Evolutionary conservation across 495 filamentous ascomycete genomes (phyloP).

Genomic region (Aspergillus nanangensis): DNA sequence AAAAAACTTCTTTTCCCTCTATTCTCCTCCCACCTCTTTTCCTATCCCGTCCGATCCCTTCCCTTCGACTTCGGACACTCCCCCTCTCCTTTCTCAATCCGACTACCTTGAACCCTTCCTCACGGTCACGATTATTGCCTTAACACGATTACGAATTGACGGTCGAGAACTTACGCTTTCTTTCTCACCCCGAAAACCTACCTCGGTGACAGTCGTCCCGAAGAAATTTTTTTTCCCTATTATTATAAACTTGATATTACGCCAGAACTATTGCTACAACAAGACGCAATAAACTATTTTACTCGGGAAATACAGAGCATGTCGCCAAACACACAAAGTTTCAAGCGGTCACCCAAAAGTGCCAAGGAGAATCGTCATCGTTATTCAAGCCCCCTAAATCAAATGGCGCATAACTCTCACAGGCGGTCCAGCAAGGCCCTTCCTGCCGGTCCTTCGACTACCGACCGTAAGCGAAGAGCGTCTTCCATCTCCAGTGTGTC

Average conservation of each 20-base stretch:
- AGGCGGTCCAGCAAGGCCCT: slow-evolving; percentile 24
- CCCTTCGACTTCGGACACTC: slow-evolving; percentile 9
- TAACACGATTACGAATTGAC: slow-evolving; percentile 11
- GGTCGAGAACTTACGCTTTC: slow-evolving; percentile 3
- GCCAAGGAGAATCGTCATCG: slow-evolving; percentile 20
- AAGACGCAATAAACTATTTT: too few species aligned
- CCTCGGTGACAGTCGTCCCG: too few species aligned
- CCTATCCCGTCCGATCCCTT: slow-evolving; percentile 6
- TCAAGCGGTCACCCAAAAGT: slow-evolving; percentile 29
- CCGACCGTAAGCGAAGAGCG: slow-evolving; percentile 35
- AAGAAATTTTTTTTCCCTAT: slow-evolving; percentile 1
- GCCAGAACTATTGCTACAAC: too few species aligned
- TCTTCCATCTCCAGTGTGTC: slow-evolving; percentile 43
- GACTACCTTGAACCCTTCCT: slow-evolving; percentile 6
- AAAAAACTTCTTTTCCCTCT: slow-evolving; percentile 15
- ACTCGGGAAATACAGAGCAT: too few species aligned
- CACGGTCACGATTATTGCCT: slow-evolving; percentile 3
- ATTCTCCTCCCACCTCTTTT: slow-evolving; percentile 15
- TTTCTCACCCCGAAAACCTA: neutral
- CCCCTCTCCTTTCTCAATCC: slow-evolving; percentile 8
- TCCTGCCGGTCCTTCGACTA: slow-evolving; percentile 11
- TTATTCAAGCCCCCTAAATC: slow-evolving; percentile 22
- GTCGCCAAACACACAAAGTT: slow-evolving; percentile 24
- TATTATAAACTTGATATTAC: too few species aligned
- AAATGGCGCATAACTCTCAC: slow-evolving; percentile 18